These are phyloP conservation scores for Drechmeria coniospora DNA, from an alignment of 2,329 filamentous ascomycete genomes.

Conservation along the genomic window DNA sequence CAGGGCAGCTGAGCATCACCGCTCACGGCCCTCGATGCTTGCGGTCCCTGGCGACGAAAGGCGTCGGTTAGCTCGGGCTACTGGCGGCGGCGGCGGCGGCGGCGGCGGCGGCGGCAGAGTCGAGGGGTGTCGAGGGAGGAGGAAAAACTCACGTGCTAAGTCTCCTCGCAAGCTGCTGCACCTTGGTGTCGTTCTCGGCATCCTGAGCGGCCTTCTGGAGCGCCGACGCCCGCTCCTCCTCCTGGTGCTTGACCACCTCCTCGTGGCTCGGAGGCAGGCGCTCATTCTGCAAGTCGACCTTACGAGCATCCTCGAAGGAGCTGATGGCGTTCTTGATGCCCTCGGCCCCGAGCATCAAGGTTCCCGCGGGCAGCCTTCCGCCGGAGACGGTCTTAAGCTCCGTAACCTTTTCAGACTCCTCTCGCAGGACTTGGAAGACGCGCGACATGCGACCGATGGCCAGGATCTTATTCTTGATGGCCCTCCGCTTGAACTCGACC, in stretches of 20 bases:
- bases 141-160: conserved; percentile 67
- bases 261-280: conserved; percentile 82
- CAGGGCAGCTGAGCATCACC: too few relatives aligned
- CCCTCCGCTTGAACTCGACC: conserved; percentile 84
- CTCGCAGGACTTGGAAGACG: conserved; percentile 94
- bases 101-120: too few relatives aligned
- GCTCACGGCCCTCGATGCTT: conserved; percentile 9
- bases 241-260: conserved; percentile 71
- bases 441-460: conserved; percentile 92
- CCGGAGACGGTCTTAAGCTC: conserved; percentile 95
- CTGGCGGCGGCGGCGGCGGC: too few relatives aligned
- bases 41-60: too few relatives aligned
- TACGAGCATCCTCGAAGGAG: conserved; percentile 90
- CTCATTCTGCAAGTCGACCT: conserved; percentile 96
- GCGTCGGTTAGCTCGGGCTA: too few relatives aligned
- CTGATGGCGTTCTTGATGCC: conserved; percentile 97
- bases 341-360: conserved; percentile 93
- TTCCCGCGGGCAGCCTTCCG: conserved; percentile 82
- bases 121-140: neutral
- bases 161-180: conserved; percentile 75
- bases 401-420: conserved; percentile 92
- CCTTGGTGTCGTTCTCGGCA: conserved; percentile 78
- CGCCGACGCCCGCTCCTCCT: conserved; percentile 67
- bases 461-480: conserved; percentile 99
- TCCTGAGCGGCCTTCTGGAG: conserved; percentile 75